Percentiles rank a stretch among this genome's conserved stretches.
Evolutionary conservation across 768 basidiomycete species (phyloP).

Genomic region (Suillus plorans): DNA sequence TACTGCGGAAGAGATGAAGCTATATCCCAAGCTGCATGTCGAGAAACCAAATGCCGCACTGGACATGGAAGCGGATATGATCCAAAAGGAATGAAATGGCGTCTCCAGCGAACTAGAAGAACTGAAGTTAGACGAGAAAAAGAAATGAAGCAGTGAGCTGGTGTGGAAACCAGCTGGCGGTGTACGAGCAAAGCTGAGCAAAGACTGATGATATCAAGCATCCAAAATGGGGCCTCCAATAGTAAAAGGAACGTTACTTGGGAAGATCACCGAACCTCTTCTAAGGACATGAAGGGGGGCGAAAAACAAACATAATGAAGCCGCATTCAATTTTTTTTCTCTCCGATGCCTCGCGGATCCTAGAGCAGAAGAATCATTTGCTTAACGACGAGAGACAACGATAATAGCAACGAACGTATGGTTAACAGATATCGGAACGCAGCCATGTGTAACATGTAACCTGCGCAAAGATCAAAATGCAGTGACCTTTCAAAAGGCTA

Average conservation of each 20-base stretch:
- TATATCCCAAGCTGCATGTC: conserved; percentile 21
- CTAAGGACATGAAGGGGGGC: background rate
- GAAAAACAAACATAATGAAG: conserved; percentile 1
- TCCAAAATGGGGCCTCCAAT: conserved; percentile 1
- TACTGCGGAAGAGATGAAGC: conserved; percentile 30
- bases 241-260: background rate
- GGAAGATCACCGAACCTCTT: conserved; percentile 1
- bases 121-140: background rate
- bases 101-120: background rate
- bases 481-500: background rate
- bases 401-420: conserved; percentile 3
- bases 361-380: conserved; percentile 4
- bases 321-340: background rate
- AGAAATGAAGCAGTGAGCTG: conserved; percentile 2
- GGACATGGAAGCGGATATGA: conserved; percentile 19
- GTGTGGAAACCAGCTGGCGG: conserved; percentile 13
- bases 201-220: conserved; percentile 9
- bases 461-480: background rate
- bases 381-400: conserved; percentile 10
- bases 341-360: background rate
- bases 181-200: conserved; percentile 10
- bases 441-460: background rate
- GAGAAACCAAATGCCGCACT: conserved; percentile 1
- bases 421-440: background rate
- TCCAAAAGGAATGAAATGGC: conserved; percentile 14